Conservation (phyloP, 768 basidiomycete species). For the Lactarius deliciosus region DNA sequence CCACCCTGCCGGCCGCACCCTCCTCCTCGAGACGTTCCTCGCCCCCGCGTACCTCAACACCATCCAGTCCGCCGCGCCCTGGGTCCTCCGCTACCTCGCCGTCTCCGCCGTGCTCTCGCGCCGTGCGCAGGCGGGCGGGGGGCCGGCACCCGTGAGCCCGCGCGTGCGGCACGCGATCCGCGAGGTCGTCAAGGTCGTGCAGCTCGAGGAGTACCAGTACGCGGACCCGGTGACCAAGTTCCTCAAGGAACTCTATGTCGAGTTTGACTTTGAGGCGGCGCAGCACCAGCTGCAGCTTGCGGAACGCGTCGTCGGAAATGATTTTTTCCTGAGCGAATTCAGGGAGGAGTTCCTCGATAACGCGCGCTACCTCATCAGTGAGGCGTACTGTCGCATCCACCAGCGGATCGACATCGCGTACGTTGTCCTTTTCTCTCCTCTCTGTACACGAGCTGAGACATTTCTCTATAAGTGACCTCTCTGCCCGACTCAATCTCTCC, state of each 20-base stretch:
- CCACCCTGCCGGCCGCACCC: slow-evolving; percentile 85
- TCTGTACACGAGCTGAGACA: background rate
- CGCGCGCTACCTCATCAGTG: slow-evolving; percentile 92
- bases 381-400: slow-evolving; percentile 97
- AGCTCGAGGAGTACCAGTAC: slow-evolving; percentile 96
- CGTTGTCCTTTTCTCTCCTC: slow-evolving; percentile 28
- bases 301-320: slow-evolving; percentile 80
- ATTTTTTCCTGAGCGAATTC: slow-evolving; percentile 92
- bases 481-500: slow-evolving; percentile 90
- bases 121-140: slow-evolving; percentile 58
- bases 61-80: slow-evolving; percentile 93
- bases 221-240: slow-evolving; percentile 91
- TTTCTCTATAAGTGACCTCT: slow-evolving; percentile 65
- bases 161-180: slow-evolving; percentile 86
- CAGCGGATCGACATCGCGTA: slow-evolving; percentile 87
- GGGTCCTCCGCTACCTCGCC: slow-evolving; percentile 92
- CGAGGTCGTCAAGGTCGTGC: slow-evolving; percentile 90
- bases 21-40: slow-evolving; percentile 95
- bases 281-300: slow-evolving; percentile 77
- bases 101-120: slow-evolving; percentile 91
- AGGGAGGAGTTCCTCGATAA: slow-evolving; percentile 96
- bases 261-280: slow-evolving; percentile 96
- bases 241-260: slow-evolving; percentile 89
- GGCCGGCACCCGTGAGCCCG: slow-evolving; percentile 49
- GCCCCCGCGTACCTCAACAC: slow-evolving; percentile 97